phyloP scores from a whole-genome alignment of 192 early-diverging fungal genomes.

The Entomortierella beljakovae region DNA sequence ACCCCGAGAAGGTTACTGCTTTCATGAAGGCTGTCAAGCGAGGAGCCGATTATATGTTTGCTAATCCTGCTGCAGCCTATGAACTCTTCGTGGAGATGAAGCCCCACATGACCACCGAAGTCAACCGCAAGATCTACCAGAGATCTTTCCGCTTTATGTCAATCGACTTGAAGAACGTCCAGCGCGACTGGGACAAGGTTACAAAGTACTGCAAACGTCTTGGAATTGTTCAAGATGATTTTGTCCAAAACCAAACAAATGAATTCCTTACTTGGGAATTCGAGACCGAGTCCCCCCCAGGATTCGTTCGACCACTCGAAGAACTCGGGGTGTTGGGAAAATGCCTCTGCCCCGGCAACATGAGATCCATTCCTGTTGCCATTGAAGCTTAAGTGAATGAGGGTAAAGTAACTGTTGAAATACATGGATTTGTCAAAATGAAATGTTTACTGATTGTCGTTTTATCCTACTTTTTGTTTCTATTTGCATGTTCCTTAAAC shows the following conservation, averaged over 20 bases:
- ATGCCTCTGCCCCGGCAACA: constrained; percentile 1
- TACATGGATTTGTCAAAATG: not conserved
- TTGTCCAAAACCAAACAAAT: constrained; percentile 72
- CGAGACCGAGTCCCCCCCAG: constrained; percentile 32
- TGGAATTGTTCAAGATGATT: constrained; percentile 63
- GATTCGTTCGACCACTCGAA: constrained; percentile 34
- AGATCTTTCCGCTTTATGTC: constrained; percentile 74
- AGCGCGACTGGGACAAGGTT: constrained; percentile 75
- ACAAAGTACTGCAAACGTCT: constrained; percentile 70
- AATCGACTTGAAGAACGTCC: constrained; percentile 64
- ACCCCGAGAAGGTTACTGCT: constrained; percentile 67
- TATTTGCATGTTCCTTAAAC: not conserved
- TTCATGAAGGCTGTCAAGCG: constrained; percentile 66
- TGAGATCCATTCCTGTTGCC: not conserved
- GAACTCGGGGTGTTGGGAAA: constrained; percentile 56
- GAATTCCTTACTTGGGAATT: constrained; percentile 62
- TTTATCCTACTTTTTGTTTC: not conserved
- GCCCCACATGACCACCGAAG: constrained; percentile 59
- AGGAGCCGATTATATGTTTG: constrained; percentile 66
- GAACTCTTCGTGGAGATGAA: constrained; percentile 69
- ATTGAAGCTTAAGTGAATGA: constrained; percentile 4
- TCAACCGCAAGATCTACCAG: constrained; percentile 72
- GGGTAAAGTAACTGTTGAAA: not conserved
- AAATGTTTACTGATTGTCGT: not conserved
- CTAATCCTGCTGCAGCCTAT: constrained; percentile 62